These are phyloP conservation scores for Trichoderma asperellum DNA, from an alignment of 2,329 filamentous ascomycete genomes.

Conservation along the genomic window DNA sequence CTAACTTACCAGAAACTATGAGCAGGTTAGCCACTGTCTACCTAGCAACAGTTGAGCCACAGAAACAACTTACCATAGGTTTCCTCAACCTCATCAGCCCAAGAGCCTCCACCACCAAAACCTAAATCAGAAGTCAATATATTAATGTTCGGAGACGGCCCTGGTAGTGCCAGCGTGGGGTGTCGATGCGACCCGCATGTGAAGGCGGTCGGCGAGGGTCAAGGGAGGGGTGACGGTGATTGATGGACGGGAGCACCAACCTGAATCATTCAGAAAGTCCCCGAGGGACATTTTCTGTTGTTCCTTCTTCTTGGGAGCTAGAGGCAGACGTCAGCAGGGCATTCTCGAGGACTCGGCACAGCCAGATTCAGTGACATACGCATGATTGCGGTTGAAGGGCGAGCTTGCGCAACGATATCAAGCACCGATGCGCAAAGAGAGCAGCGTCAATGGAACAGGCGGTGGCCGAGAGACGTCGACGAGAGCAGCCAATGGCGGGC, in stretches of 20 bases:
- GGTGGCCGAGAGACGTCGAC: conserved; percentile 21
- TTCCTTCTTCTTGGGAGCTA: conserved; percentile 92
- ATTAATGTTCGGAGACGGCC: conserved; percentile 32
- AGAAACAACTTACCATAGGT: conserved; percentile 65
- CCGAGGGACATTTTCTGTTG: conserved; percentile 96
- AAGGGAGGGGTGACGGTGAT: conserved; percentile 28
- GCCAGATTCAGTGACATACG: conserved; percentile 48
- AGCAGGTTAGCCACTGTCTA: conserved; percentile 36
- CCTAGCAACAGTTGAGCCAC: not conserved
- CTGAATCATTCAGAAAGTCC: conserved; percentile 90
- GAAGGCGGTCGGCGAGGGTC: conserved; percentile 35
- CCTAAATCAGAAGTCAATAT: conserved; percentile 42
- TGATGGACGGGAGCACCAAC: conserved; percentile 59
- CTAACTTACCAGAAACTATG: conserved; percentile 44
- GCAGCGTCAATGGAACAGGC: conserved; percentile 14
- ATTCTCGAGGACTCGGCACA: not conserved
- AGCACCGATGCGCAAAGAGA: conserved; percentile 47
- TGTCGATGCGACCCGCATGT: conserved; percentile 30
- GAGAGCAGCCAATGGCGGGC: conserved; percentile 27
- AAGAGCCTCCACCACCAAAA: conserved; percentile 73
- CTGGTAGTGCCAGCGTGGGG: conserved; percentile 38
- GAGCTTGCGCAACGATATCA: conserved; percentile 52
- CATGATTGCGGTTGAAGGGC: conserved; percentile 62
- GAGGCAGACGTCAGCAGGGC: conserved; percentile 33
- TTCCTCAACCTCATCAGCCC: conserved; percentile 99